Conservation (phyloP, 305 asterid species). For the Fraxinus ornus region DNA sequence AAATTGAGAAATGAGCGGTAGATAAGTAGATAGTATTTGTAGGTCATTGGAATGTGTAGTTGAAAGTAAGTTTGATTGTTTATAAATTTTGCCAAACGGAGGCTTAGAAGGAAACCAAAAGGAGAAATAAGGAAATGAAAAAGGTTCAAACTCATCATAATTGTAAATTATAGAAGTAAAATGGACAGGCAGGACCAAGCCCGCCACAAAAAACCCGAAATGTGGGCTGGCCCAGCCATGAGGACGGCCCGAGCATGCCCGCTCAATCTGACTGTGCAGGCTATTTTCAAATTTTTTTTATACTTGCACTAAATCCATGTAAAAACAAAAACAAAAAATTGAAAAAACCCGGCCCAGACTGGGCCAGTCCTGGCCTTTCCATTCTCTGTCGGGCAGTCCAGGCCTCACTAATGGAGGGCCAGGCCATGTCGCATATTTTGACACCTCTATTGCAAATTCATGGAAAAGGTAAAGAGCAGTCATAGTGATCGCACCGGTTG, state of each 20-base stretch:
- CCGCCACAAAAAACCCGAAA: background rate
- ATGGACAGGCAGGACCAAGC: background rate
- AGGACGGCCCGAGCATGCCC: background rate
- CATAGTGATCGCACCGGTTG: conserved; percentile 63
- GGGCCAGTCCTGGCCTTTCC: background rate
- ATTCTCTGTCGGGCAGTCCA: background rate
- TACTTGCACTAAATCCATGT: background rate
- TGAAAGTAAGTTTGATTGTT: background rate
- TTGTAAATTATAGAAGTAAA: background rate
- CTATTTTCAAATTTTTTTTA: background rate
- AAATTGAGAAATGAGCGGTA: background rate
- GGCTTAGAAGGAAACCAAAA: conserved; percentile 13
- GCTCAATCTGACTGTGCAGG: background rate
- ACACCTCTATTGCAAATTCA: conserved; percentile 5
- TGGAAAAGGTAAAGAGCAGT: conserved; percentile 18
- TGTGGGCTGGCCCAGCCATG: background rate
- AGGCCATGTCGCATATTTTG: background rate
- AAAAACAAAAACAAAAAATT: too few relatives aligned
- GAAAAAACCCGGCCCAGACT: background rate
- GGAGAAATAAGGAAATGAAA: conserved; percentile 7
- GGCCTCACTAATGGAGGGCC: background rate
- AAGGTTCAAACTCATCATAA: background rate
- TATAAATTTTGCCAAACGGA: background rate
- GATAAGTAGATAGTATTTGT: background rate
- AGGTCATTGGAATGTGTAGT: background rate